Percentiles rank a stretch among this genome's conserved stretches.
phyloP scores from a whole-genome alignment of 1,284 basidiomycete species.

The Mycocalia duriaeana region DNA sequence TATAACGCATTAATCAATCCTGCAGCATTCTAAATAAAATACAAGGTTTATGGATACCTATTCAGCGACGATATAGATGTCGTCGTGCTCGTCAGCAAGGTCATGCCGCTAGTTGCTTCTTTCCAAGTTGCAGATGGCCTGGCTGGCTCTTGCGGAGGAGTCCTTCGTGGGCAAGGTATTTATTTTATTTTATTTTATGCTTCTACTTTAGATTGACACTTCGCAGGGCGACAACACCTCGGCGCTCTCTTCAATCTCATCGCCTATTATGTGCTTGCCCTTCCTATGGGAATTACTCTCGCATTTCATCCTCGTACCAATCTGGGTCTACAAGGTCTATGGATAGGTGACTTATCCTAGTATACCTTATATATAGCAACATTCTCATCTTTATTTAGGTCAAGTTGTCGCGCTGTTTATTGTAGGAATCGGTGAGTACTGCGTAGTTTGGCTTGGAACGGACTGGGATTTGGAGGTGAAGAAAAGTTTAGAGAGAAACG shows the following conservation, averaged over 20 bases:
- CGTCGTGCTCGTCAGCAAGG: slow-evolving; percentile 55
- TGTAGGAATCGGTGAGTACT: slow-evolving; percentile 67
- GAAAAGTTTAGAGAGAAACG: slow-evolving; percentile 46
- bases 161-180: slow-evolving; percentile 62
- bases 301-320: slow-evolving; percentile 46
- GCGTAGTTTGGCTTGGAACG: slow-evolving; percentile 58
- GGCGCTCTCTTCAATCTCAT: slow-evolving; percentile 71
- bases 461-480: slow-evolving; percentile 61
- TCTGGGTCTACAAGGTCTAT: slow-evolving; percentile 61
- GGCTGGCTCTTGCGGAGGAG: slow-evolving; percentile 69
- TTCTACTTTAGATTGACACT: not conserved
- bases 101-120: slow-evolving; percentile 77
- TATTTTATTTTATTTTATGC: not conserved
- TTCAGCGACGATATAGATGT: slow-evolving; percentile 66
- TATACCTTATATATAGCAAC: not conserved
- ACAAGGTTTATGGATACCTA: slow-evolving; percentile 57
- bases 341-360: slow-evolving; percentile 47
- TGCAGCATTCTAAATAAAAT: slow-evolving; percentile 12
- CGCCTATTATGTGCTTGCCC: slow-evolving; percentile 72
- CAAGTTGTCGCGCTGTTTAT: slow-evolving; percentile 70
- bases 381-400: slow-evolving; percentile 31
- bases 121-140: slow-evolving; percentile 77
- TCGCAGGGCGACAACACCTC: slow-evolving; percentile 63
- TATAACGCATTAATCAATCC: no score
- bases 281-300: slow-evolving; percentile 66